Percentiles rank a stretch among this genome's conserved stretches.
These are phyloP conservation scores for Heliocybe sulcata DNA, from an alignment of 1,284 basidiomycete species.

Conservation along the genomic window DNA sequence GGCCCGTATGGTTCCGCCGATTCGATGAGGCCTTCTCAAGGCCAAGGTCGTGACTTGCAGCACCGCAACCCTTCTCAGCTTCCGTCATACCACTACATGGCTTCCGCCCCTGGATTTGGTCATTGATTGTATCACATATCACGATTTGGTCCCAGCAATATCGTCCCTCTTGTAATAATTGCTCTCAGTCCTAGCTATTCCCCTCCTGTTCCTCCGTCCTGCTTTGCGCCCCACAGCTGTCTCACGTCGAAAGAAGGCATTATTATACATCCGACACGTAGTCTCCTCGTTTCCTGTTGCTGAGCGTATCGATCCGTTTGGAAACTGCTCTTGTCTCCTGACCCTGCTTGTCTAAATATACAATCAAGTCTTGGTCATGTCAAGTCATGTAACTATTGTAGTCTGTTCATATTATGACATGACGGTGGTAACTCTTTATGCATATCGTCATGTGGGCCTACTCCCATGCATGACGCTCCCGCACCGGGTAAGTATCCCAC, in stretches of 20 bases:
- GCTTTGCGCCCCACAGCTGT: background rate
- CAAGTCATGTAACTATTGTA: background rate
- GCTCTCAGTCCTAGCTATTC: background rate
- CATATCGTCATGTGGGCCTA: too few relatives aligned
- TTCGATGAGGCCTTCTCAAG: background rate
- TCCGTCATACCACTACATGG: background rate
- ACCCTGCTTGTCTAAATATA: background rate
- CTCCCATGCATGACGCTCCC: too few relatives aligned
- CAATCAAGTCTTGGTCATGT: background rate
- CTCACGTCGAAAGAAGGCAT: background rate
- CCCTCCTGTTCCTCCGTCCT: background rate
- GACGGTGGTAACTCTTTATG: background rate
- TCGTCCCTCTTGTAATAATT: background rate
- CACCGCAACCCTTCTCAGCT: background rate
- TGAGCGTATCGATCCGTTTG: background rate
- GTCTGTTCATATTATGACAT: background rate
- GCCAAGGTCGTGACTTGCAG: background rate
- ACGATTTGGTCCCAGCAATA: background rate
- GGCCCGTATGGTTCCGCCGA: background rate
- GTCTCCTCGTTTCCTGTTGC: background rate
- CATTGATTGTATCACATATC: conserved; percentile 1
- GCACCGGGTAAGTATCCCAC: background rate
- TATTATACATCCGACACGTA: background rate
- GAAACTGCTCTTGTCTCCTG: background rate
- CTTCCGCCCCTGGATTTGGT: conserved; percentile 1